Evolutionary conservation across 2,329 filamentous ascomycete genomes (phyloP).

Genomic region (Orbilia quercus): DNA sequence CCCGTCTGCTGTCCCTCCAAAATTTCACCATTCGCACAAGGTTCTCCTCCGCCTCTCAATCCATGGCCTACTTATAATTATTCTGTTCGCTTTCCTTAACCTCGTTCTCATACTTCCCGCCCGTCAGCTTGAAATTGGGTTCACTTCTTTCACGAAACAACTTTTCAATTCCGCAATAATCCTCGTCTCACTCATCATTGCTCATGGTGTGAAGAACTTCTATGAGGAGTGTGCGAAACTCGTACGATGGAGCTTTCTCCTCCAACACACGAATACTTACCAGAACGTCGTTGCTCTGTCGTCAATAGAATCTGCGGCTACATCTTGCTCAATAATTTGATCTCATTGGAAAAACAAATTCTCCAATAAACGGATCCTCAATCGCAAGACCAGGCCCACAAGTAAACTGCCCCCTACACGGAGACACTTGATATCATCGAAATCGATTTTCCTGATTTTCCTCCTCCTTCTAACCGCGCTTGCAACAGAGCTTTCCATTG

Average conservation of each 20-base stretch:
- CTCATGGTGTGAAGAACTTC: slow-evolving; percentile 13
- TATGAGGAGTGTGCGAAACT: slow-evolving; percentile 19
- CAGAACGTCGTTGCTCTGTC: not conserved
- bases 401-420: not conserved
- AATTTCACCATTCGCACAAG: slow-evolving; percentile 12
- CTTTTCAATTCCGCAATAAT: slow-evolving; percentile 15
- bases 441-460: slow-evolving; percentile 1
- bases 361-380: not conserved
- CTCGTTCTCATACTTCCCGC: slow-evolving; percentile 3
- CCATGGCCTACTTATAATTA: not conserved
- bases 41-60: slow-evolving; percentile 3
- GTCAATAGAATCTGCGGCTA: slow-evolving; percentile 6
- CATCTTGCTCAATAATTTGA: slow-evolving; percentile 3
- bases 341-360: slow-evolving; percentile 3
- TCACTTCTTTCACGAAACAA: slow-evolving; percentile 5
- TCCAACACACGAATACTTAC: not conserved
- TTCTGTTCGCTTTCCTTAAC: slow-evolving; percentile 13
- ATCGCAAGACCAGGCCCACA: not conserved
- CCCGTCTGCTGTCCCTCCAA: not conserved
- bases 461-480: not conserved
- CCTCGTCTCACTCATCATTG: slow-evolving; percentile 13
- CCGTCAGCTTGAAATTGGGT: slow-evolving; percentile 16
- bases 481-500: slow-evolving; percentile 8
- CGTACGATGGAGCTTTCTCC: slow-evolving; percentile 8
- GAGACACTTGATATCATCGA: not conserved